phyloP scores from a whole-genome alignment of 176 grass and related monocot genomes.

The Coix lacrymajobi region DNA sequence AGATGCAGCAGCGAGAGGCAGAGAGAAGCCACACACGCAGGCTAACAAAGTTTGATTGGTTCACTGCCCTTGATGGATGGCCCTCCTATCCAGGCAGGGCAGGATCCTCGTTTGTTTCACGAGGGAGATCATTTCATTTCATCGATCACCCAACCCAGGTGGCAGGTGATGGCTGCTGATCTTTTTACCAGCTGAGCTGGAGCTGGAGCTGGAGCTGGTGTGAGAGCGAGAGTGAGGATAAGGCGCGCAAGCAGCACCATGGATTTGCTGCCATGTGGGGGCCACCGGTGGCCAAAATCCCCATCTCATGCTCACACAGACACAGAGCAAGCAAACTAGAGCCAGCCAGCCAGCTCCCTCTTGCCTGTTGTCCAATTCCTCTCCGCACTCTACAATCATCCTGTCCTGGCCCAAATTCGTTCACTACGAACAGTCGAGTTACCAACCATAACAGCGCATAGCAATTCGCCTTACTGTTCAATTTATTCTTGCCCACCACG shows the following conservation, averaged over 20 bases:
- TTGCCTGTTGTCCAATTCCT: too few relatives aligned
- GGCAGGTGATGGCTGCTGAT: background rate
- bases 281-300: background rate
- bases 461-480: background rate
- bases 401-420: background rate
- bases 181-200: background rate
- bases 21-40: background rate
- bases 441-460: background rate
- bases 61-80: background rate
- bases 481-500: conserved; percentile 16
- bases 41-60: background rate
- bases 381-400: background rate
- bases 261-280: conserved; percentile 16
- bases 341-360: too few relatives aligned
- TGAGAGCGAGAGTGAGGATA: conserved; percentile 15
- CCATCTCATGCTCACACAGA: too few relatives aligned
- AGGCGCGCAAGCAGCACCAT: conserved; percentile 35
- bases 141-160: background rate
- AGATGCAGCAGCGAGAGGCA: background rate
- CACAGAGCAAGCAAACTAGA: too few relatives aligned
- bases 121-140: background rate
- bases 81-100: background rate
- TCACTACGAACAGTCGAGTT: background rate
- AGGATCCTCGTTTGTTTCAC: background rate
- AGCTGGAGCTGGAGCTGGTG: background rate